These are phyloP conservation scores for Rhodotorula kratochvilovae DNA, from an alignment of 768 basidiomycete species.

Conservation along the genomic window DNA sequence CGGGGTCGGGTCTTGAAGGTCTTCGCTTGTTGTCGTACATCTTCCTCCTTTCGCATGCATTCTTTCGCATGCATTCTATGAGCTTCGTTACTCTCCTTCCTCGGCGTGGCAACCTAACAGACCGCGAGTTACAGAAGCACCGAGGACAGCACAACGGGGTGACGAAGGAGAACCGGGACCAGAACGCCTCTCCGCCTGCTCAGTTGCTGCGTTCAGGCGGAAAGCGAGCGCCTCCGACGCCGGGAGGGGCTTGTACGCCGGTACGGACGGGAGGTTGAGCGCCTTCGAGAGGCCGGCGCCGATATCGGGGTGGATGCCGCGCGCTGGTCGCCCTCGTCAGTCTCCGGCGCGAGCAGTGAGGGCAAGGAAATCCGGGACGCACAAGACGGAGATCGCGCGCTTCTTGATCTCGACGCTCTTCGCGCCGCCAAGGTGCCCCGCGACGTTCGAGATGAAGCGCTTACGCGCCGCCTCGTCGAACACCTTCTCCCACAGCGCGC, in stretches of 20 bases:
- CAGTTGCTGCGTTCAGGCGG: conserved; percentile 25
- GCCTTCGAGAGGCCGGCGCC: conserved; percentile 74
- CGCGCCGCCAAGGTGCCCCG: conserved; percentile 47
- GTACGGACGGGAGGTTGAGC: conserved; percentile 52
- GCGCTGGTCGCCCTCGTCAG: no score
- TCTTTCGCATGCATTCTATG: no score
- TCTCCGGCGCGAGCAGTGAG: no score
- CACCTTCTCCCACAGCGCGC: conserved; percentile 49
- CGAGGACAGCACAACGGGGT: no score
- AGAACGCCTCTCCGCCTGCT: background rate
- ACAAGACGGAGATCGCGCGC: conserved; percentile 55
- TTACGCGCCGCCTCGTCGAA: conserved; percentile 46
- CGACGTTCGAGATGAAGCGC: conserved; percentile 49
- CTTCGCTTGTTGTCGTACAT: background rate
- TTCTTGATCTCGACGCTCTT: conserved; percentile 45
- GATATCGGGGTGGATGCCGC: conserved; percentile 64
- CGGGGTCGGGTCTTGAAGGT: background rate
- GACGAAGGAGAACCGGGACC: background rate
- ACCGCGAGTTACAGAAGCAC: no score
- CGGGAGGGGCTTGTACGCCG: conserved; percentile 27
- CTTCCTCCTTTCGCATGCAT: no score
- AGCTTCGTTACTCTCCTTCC: no score
- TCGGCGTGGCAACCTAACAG: no score
- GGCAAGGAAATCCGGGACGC: background rate
- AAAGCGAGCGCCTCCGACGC: conserved; percentile 26